phyloP scores from a whole-genome alignment of 1,284 basidiomycete species.

The Pascua sp. region DNA sequence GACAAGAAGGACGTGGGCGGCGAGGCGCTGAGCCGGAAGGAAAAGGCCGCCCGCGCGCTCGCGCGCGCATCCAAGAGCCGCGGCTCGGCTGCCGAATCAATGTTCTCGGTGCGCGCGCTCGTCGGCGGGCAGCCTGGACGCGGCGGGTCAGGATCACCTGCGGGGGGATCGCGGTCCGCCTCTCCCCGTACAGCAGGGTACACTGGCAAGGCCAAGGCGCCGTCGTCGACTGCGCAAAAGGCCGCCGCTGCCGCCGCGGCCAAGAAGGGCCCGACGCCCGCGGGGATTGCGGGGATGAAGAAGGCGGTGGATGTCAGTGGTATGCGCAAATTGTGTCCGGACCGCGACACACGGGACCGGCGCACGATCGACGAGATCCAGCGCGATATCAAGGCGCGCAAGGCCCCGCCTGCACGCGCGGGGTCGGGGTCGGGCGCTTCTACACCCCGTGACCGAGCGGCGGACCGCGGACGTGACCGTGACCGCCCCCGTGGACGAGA shows the following conservation, averaged over 20 bases:
- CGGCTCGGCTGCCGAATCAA: conserved; percentile 7
- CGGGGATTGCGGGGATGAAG: conserved; percentile 13
- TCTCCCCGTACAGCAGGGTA: neutral
- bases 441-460: neutral
- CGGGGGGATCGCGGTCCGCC: neutral
- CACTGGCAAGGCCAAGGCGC: neutral
- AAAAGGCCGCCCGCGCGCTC: conserved; percentile 22
- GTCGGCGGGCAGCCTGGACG: conserved; percentile 23
- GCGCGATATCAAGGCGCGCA: conserved; percentile 29
- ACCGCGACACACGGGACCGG: conserved; percentile 34
- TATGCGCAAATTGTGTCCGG: conserved; percentile 36
- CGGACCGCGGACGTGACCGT: conserved; percentile 1
- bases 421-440: neutral
- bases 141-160: conserved; percentile 3
- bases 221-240: neutral
- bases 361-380: conserved; percentile 43
- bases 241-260: neutral
- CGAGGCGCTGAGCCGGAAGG: conserved; percentile 32
- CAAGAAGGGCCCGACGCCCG: neutral
- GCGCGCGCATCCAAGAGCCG: conserved; percentile 1
- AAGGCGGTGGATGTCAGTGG: conserved; percentile 18
- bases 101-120: conserved; percentile 36
- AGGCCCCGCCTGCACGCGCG: neutral
- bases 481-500: neutral
- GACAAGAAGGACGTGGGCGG: conserved; percentile 16